phyloP scores from a whole-genome alignment of 176 grass and related monocot species.

The Raddia distichophylla region DNA sequence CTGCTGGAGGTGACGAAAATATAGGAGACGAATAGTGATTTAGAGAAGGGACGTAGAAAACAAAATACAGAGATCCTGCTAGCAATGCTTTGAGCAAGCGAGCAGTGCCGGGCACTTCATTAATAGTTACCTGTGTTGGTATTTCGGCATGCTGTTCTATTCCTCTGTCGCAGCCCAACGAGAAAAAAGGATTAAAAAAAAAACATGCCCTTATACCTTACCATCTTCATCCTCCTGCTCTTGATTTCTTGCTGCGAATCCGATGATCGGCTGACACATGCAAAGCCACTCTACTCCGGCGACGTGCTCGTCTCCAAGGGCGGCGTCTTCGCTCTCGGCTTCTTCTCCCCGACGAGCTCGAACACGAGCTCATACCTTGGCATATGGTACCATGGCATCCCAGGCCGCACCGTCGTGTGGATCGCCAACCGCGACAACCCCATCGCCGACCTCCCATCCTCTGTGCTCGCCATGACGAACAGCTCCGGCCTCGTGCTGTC shows the following conservation, averaged over 20 bases:
- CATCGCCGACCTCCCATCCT: background rate
- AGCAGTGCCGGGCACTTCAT: no score
- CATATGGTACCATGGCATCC: constrained; percentile 34
- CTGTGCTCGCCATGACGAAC: background rate
- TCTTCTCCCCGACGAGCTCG: constrained; percentile 7
- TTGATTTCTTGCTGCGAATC: background rate
- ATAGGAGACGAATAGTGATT: no score
- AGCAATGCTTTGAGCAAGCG: no score
- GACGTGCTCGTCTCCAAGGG: constrained; percentile 13
- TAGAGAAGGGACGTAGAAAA: no score
- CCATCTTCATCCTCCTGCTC: background rate
- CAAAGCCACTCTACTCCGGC: background rate
- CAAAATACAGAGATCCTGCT: no score
- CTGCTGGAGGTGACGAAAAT: no score
- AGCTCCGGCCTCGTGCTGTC: background rate
- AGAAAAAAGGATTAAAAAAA: no score
- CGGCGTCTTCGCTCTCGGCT: constrained; percentile 31
- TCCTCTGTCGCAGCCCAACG: no score
- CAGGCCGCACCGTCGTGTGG: constrained; percentile 15
- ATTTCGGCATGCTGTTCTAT: no score
- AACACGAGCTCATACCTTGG: background rate
- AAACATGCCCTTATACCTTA: no score
- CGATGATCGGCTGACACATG: constrained; percentile 23
- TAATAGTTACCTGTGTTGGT: no score
- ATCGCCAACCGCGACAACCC: constrained; percentile 37